Evolutionary conservation across 2,329 filamentous ascomycete genomes (phyloP).

Genomic region (Fusarium miscanthi): DNA sequence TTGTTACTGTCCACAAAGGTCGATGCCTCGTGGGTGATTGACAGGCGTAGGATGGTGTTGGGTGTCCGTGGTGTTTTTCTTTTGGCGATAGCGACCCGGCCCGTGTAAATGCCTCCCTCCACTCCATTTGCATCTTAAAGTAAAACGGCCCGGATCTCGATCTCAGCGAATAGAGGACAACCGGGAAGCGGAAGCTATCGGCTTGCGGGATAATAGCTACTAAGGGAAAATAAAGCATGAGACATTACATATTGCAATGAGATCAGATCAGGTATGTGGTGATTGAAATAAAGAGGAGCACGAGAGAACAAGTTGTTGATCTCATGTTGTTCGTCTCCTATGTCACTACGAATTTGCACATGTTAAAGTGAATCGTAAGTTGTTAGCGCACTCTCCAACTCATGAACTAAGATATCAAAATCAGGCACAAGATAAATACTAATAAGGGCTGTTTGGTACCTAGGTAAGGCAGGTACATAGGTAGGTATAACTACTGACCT

Average conservation of each 20-base stretch:
- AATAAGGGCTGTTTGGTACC: neutral
- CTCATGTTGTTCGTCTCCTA: neutral
- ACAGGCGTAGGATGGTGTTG: constrained; percentile 31
- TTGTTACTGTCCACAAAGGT: constrained; percentile 12
- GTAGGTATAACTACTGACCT: too few relatives aligned
- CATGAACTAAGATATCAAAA: constrained; percentile 21
- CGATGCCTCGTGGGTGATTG: constrained; percentile 22
- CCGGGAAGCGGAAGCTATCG: constrained; percentile 28
- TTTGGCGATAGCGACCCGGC: constrained; percentile 1
- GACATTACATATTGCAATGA: neutral
- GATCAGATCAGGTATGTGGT: neutral
- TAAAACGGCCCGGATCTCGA: constrained; percentile 37
- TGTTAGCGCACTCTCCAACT: neutral
- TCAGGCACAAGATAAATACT: constrained; percentile 9
- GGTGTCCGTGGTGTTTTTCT: constrained; percentile 6
- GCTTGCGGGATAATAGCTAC: constrained; percentile 31
- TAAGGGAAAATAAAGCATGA: constrained; percentile 13
- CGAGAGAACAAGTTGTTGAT: neutral
- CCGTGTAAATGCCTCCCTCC: constrained; percentile 23
- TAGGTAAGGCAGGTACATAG: neutral
- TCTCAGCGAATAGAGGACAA: constrained; percentile 16
- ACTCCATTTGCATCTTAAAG: constrained; percentile 21
- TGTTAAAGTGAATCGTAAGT: constrained; percentile 5
- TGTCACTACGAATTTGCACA: constrained; percentile 1
- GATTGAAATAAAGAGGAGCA: neutral